These are phyloP conservation scores for Retiboletus fuscus DNA, from an alignment of 1,284 basidiomycete species.

Conservation along the genomic window DNA sequence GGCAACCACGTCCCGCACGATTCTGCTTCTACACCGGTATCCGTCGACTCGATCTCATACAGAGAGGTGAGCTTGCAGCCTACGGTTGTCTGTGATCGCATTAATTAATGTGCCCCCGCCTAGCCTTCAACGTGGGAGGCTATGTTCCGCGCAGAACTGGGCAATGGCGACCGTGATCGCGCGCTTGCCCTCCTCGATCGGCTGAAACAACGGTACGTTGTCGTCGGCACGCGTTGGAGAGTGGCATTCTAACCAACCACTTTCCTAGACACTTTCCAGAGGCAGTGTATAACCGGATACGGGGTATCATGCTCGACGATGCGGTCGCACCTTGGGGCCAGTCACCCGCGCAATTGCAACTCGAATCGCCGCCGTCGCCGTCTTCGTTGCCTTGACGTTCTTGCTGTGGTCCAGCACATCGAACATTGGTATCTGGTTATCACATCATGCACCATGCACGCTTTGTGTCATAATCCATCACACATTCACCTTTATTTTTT, in stretches of 20 bases:
- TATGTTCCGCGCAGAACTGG: constrained; percentile 94
- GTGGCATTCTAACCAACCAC: constrained; percentile 6
- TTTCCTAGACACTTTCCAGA: constrained; percentile 75
- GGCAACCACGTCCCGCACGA: constrained; percentile 87
- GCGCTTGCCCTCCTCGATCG: constrained; percentile 82
- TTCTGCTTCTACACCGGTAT: constrained; percentile 40
- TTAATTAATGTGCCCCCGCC: constrained; percentile 15
- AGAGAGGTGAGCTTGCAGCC: constrained; percentile 77
- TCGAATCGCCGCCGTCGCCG: constrained; percentile 21
- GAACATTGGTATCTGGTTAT: background rate
- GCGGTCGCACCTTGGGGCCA: constrained; percentile 51
- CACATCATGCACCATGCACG: constrained; percentile 2
- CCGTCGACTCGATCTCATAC: constrained; percentile 75
- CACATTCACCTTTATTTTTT: background rate
- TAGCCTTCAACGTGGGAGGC: constrained; percentile 92
- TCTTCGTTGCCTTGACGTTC: constrained; percentile 12
- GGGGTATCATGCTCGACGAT: constrained; percentile 71
- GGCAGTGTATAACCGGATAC: constrained; percentile 75
- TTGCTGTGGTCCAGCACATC: background rate
- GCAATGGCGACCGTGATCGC: constrained; percentile 76
- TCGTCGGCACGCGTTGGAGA: background rate
- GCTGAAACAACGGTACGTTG: constrained; percentile 76
- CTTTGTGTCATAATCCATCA: background rate
- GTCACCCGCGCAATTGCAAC: constrained; percentile 29
- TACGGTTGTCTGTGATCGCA: background rate